Percentiles rank a stretch among this genome's conserved stretches.
phyloP scores from a whole-genome alignment of 495 filamentous ascomycete genomes.

The Aspergillus indologenus region DNA sequence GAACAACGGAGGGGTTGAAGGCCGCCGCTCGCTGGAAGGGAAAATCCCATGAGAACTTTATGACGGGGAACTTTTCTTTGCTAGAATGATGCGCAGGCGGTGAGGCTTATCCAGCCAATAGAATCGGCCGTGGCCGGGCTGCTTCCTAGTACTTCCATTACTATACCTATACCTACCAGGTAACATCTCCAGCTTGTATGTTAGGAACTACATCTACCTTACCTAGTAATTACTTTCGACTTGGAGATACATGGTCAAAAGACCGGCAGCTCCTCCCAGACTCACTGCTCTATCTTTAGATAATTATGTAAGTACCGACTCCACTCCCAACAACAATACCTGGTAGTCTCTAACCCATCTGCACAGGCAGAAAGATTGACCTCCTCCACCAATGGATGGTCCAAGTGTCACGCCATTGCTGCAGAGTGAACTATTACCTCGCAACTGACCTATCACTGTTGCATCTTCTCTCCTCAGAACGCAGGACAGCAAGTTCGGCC shows the following conservation, averaged over 20 bases:
- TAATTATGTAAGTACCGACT: no score
- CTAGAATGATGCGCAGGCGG: constrained; percentile 7
- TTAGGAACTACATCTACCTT: no score
- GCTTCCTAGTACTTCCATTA: no score
- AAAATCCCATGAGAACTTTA: constrained; percentile 20
- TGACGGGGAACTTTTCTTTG: constrained; percentile 17
- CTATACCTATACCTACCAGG: no score
- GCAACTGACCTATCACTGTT: constrained; percentile 7
- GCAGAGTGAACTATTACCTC: background rate
- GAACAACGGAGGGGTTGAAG: constrained; percentile 19
- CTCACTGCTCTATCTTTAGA: no score
- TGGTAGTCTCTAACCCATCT: background rate
- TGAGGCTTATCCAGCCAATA: background rate
- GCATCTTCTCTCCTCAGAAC: background rate
- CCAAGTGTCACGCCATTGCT: background rate
- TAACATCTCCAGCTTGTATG: no score
- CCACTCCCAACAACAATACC: no score
- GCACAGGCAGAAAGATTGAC: background rate
- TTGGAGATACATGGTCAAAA: no score
- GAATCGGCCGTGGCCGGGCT: no score
- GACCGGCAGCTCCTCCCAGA: no score
- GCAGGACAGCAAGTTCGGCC: background rate
- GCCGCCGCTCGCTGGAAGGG: constrained; percentile 24
- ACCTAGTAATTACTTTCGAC: no score
- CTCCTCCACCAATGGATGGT: background rate